Base-by-base conservation (phyloP, 169 alveolate species). In the Plasmodium berghei region DNA sequence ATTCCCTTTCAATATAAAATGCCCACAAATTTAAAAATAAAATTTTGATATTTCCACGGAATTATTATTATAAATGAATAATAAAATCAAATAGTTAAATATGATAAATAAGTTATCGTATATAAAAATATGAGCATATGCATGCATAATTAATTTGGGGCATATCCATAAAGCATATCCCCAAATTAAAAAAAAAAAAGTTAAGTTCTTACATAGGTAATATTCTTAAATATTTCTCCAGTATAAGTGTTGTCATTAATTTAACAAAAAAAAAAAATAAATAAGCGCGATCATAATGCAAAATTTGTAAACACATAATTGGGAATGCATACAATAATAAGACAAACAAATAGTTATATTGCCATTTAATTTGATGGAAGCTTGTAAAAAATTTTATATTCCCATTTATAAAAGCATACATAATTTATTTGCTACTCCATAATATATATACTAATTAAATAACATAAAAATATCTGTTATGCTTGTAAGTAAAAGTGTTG, bases 401-500 rank as follows among this genome's bases (percentile, higher is more conserved):
- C 59, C 59, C 59, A 52, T 52, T 52, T 12, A 12, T 12, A 12
- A 2, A 52, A 52, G 22, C 5, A 10, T 14, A 52, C 22, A 52
- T 0, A 34, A 34, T 34, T 34, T 34, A 34, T 34, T 34, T 34
- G 42, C 42, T 34, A 34, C 22, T 9, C 9, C 9, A 62, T 12
- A 46, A 62, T 12, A 20, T 9, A 9, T 22, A 48, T 6, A 20
- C 42, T 63, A 75, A 63, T 40, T 73, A 10, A 55, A 63, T 2
- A 73, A 61, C 54, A 75, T 62, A 5, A 75, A 40, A 26, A 83
- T 54, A 58, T 83, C 85, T 49, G 56, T 83, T 48, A 83, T 12
- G 28, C 55, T 83, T n/a, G 66, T 54, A 8, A 67, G 66, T 46
- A 83, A 61, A 45, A 83, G 24, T 10, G 73, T 3, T n/a, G 56